These are phyloP conservation scores for Spizellomyces sp. DNA, from an alignment of 192 early-diverging fungal genomes.

Conservation along the genomic window DNA sequence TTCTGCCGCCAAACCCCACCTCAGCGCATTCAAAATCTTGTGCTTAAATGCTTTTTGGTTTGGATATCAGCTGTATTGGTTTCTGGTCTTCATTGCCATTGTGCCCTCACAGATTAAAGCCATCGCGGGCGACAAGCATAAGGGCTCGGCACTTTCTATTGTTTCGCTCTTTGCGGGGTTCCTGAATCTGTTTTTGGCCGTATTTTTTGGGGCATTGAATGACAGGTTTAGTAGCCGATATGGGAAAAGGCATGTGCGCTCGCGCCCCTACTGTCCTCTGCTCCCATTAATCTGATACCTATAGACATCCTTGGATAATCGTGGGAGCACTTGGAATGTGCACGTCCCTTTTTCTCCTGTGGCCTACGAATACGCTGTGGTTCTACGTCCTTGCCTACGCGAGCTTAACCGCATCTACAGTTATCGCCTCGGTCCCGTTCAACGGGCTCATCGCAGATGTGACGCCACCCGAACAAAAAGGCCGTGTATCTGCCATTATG, in stretches of 20 bases:
- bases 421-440: constrained; percentile 45
- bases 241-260: constrained; percentile 18
- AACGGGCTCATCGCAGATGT: constrained; percentile 50
- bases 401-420: constrained; percentile 30
- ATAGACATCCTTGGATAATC: constrained; percentile 39
- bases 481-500: constrained; percentile 41
- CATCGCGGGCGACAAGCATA: constrained; percentile 39
- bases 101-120: constrained; percentile 38
- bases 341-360: constrained; percentile 32
- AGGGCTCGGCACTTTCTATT: constrained; percentile 42
- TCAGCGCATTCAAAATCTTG: constrained; percentile 13
- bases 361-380: constrained; percentile 16
- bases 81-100: constrained; percentile 40
- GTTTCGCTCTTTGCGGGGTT: constrained; percentile 39
- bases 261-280: not conserved
- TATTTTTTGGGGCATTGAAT: constrained; percentile 45
- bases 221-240: constrained; percentile 33
- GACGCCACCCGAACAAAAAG: constrained; percentile 45
- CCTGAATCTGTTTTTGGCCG: constrained; percentile 39
- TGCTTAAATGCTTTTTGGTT: constrained; percentile 42
- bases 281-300: not conserved
- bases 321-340: constrained; percentile 38
- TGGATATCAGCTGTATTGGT: constrained; percentile 46
- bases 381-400: constrained; percentile 41
- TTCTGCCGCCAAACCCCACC: constrained; percentile 4